Conservation (phyloP, 768 basidiomycete genomes). For the Rhizopogon roseolus region DNA sequence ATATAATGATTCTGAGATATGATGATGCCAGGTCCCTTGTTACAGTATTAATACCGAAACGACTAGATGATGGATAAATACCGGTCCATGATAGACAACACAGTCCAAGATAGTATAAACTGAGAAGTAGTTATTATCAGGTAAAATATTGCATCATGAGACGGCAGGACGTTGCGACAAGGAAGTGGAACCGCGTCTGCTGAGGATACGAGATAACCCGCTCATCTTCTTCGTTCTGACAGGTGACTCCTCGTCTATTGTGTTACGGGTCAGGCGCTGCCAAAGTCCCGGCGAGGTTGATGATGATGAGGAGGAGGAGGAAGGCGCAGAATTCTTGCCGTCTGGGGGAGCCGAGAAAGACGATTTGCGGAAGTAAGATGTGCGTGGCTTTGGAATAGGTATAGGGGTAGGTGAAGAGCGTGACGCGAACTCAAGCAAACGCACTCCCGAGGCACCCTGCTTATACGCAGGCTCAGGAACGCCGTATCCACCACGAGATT, state of each 20-base stretch:
- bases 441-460: neutral
- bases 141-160: neutral
- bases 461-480: neutral
- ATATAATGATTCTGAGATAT: neutral
- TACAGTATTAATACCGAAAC: neutral
- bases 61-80: neutral
- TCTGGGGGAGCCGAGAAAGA: constrained; percentile 5
- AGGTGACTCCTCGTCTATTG: constrained; percentile 7
- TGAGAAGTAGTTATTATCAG: no score
- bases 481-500: neutral
- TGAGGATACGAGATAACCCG: constrained; percentile 18
- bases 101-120: no score
- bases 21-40: neutral
- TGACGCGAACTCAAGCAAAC: neutral
- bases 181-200: constrained; percentile 8
- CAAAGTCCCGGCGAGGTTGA: constrained; percentile 15
- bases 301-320: constrained; percentile 4
- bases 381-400: neutral
- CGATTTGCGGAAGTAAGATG: neutral
- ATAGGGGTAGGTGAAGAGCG: constrained; percentile 2
- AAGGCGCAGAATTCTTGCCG: neutral
- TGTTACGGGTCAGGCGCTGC: constrained; percentile 17
- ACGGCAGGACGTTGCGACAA: neutral
- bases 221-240: constrained; percentile 8
- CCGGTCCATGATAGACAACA: no score